Evolutionary conservation across 2,329 filamentous ascomycete species (phyloP).

Genomic region (Apiospora pterosperma): DNA sequence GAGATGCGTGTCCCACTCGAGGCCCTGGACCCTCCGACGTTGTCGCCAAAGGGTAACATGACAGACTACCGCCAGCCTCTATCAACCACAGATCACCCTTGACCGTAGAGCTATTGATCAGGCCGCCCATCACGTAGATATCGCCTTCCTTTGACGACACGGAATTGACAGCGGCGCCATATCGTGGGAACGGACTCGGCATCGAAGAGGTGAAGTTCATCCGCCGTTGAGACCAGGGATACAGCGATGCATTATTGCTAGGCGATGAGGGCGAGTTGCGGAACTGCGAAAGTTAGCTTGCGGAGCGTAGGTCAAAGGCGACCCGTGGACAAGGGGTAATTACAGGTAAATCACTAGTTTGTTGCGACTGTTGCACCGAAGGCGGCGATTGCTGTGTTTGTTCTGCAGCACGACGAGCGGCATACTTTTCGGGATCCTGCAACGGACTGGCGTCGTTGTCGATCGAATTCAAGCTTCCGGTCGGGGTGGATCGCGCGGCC

Average conservation of each 20-base stretch:
- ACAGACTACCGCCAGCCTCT: slow-evolving; percentile 81
- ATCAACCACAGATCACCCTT: slow-evolving; percentile 98
- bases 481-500: slow-evolving; percentile 64
- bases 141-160: slow-evolving; percentile 93
- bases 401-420: slow-evolving; percentile 50
- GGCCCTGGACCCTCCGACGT: slow-evolving; percentile 93
- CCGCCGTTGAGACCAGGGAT: slow-evolving; percentile 92
- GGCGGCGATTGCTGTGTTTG: slow-evolving; percentile 36
- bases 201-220: slow-evolving; percentile 81
- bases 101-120: slow-evolving; percentile 92
- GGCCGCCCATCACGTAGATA: slow-evolving; percentile 94
- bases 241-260: slow-evolving; percentile 74
- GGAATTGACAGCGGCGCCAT: slow-evolving; percentile 93
- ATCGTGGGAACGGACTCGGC: slow-evolving; percentile 87
- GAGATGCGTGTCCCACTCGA: slow-evolving; percentile 87
- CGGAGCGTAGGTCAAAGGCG: slow-evolving; percentile 5
- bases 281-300: slow-evolving; percentile 33
- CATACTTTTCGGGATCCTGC: slow-evolving; percentile 58
- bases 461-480: slow-evolving; percentile 74
- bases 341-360: slow-evolving; percentile 34
- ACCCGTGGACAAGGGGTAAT: slow-evolving; percentile 17
- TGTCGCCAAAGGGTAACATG: slow-evolving; percentile 88
- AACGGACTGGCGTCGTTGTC: slow-evolving; percentile 57
- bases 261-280: slow-evolving; percentile 39
- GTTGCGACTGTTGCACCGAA: slow-evolving; percentile 15